phyloP scores from a whole-genome alignment of 371 early-diverging fungal genomes.

The Mucor velutinosus region DNA sequence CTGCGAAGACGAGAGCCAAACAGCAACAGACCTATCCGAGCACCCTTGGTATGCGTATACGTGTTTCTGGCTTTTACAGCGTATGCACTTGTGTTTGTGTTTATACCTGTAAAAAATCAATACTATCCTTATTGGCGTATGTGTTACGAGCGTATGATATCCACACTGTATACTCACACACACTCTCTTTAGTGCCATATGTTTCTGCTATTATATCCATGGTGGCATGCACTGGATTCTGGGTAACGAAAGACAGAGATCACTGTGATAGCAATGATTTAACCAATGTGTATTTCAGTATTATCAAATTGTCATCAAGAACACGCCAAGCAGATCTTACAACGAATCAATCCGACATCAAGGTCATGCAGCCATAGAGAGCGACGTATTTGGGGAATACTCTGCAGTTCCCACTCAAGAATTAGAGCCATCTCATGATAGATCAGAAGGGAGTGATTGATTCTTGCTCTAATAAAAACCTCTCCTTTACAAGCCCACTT shows the following conservation, averaged over 20 bases:
- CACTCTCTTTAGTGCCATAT: slow-evolving; percentile 34
- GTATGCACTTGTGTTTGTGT: slow-evolving; percentile 46
- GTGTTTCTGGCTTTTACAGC: slow-evolving; percentile 32
- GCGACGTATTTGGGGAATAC: slow-evolving; percentile 36
- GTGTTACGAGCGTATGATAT: neutral
- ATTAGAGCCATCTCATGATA: slow-evolving; percentile 1
- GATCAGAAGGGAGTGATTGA: neutral
- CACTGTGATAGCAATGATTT: neutral
- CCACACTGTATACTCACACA: neutral
- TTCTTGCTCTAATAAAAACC: neutral
- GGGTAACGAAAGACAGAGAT: slow-evolving; percentile 26
- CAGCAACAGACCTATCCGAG: slow-evolving; percentile 36
- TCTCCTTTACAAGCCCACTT: neutral
- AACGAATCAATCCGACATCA: slow-evolving; percentile 38
- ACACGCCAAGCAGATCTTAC: slow-evolving; percentile 44
- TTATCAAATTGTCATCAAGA: slow-evolving; percentile 37
- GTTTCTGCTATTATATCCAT: slow-evolving; percentile 34
- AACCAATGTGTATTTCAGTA: slow-evolving; percentile 23
- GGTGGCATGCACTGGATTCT: slow-evolving; percentile 31
- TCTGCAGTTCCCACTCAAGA: slow-evolving; percentile 13
- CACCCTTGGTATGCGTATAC: slow-evolving; percentile 34
- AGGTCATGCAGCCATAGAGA: slow-evolving; percentile 38
- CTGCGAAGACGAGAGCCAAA: slow-evolving; percentile 40
- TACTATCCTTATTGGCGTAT: slow-evolving; percentile 51
- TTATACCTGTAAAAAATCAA: slow-evolving; percentile 41